A percentile compares a stretch with the other conserved stretches of the same genome.
Evolutionary conservation across 108 stramenopile genomes (phyloP).

Genomic region (Mayamaea pseudoterrestris): DNA sequence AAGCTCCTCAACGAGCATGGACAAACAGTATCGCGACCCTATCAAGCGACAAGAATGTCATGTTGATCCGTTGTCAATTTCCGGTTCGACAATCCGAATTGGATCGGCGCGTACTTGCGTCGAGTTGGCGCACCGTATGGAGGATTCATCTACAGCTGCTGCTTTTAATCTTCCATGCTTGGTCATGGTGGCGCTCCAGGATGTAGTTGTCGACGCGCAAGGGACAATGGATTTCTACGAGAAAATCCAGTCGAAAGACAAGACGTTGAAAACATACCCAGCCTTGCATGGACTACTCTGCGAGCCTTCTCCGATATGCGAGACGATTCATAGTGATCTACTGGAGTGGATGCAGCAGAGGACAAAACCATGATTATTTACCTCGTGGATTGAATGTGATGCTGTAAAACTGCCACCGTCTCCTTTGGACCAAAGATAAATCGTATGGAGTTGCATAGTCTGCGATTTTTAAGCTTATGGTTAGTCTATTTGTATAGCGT

Average conservation of each 20-base stretch:
- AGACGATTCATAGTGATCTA: slow-evolving; percentile 53
- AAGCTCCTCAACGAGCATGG: slow-evolving; percentile 38
- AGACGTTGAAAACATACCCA: slow-evolving; percentile 59
- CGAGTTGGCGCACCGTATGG: slow-evolving; percentile 24
- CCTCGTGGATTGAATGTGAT: too few relatives aligned
- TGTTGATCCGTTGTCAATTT: slow-evolving; percentile 31
- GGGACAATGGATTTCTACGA: slow-evolving; percentile 41
- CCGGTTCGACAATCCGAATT: slow-evolving; percentile 14
- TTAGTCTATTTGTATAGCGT: too few relatives aligned
- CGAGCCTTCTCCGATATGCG: slow-evolving; percentile 63
- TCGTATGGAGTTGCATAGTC: too few relatives aligned
- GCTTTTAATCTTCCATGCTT: slow-evolving; percentile 41
- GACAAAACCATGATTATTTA: too few relatives aligned
- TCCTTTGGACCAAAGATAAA: too few relatives aligned
- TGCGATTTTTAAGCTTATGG: too few relatives aligned
- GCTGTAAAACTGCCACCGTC: too few relatives aligned
- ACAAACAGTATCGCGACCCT: slow-evolving; percentile 63
- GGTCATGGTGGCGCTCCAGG: slow-evolving; percentile 63
- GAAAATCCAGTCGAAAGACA: slow-evolving; percentile 37
- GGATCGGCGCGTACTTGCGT: slow-evolving; percentile 63
- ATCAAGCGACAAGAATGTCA: slow-evolving; percentile 55
- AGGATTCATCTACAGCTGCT: neutral
- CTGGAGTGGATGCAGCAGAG: slow-evolving; percentile 53
- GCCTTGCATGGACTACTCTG: slow-evolving; percentile 75
- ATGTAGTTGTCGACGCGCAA: slow-evolving; percentile 69